A percentile compares a stretch with the other conserved stretches of the same genome.
Evolutionary conservation across 306 rosid genomes (phyloP).

Genomic region (Argentina anserina): DNA sequence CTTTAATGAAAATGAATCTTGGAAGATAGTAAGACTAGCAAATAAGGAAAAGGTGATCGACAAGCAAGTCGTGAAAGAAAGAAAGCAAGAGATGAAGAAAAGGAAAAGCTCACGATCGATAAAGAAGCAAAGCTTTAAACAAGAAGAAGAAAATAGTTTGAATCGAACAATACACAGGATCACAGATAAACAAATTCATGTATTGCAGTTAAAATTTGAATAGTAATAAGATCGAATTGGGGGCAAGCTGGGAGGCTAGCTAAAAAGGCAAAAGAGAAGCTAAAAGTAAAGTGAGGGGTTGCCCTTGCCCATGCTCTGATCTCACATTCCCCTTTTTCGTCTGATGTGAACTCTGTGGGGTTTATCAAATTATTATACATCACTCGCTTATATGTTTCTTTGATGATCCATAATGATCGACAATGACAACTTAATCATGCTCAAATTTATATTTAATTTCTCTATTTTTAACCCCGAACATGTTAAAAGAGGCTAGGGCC

Average conservation of each 20-base stretch:
- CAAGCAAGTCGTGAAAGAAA: conserved; percentile 20
- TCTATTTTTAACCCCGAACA: neutral
- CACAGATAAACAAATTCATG: neutral
- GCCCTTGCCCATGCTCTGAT: conserved; percentile 58
- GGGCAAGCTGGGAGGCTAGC: conserved; percentile 26
- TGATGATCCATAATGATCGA: conserved; percentile 3
- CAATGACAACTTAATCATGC: conserved; percentile 27
- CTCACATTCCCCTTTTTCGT: conserved; percentile 56
- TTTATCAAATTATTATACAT: conserved; percentile 26
- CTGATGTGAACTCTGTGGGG: conserved; percentile 69
- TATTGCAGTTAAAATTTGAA: neutral
- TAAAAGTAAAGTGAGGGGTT: conserved; percentile 33
- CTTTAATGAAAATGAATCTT: conserved; percentile 37
- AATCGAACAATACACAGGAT: neutral
- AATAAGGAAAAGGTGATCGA: conserved; percentile 27
- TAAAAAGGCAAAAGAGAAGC: conserved; percentile 16
- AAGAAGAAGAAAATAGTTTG: neutral
- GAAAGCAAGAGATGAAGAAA: neutral
- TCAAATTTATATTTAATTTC: neutral
- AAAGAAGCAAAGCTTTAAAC: neutral
- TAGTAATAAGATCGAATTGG: neutral
- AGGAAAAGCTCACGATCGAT: neutral
- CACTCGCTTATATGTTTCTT: neutral
- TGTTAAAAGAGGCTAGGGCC: too few species aligned
- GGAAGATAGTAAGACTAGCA: conserved; percentile 35